A percentile compares a stretch with the other conserved stretches of the same genome.
phyloP scores from a whole-genome alignment of 768 basidiomycete species.

The Tephrocybe sp. region DNA sequence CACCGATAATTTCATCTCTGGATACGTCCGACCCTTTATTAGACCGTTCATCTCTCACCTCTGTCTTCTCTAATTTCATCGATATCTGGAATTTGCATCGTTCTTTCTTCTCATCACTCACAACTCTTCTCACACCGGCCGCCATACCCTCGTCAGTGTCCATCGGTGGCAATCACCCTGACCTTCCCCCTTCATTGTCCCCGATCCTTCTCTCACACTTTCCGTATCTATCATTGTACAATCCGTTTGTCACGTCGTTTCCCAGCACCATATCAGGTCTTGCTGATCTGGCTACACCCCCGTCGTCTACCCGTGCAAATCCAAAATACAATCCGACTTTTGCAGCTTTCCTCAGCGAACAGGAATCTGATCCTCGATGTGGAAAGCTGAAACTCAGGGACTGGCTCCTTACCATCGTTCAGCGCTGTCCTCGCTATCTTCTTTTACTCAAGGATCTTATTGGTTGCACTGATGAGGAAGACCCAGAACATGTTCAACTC shows the following conservation, averaged over 20 bases:
- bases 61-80: slow-evolving; percentile 85
- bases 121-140: slow-evolving; percentile 40
- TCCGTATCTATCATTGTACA: slow-evolving; percentile 86
- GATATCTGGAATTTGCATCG: slow-evolving; percentile 91
- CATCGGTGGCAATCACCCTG: slow-evolving; percentile 33
- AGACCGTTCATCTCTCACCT: slow-evolving; percentile 64
- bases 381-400: slow-evolving; percentile 76
- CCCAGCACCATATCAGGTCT: slow-evolving; percentile 63
- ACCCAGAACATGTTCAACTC: slow-evolving; percentile 67
- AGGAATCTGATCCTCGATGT: slow-evolving; percentile 71
- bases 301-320: slow-evolving; percentile 36
- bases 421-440: slow-evolving; percentile 86
- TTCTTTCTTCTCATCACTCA: slow-evolving; percentile 65
- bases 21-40: slow-evolving; percentile 71
- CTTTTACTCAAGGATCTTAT: slow-evolving; percentile 83
- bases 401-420: slow-evolving; percentile 86
- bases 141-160: slow-evolving; percentile 7
- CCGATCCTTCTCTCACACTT: slow-evolving; percentile 76
- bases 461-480: slow-evolving; percentile 58
- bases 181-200: slow-evolving; percentile 38
- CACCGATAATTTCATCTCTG: slow-evolving; percentile 74
- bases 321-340: slow-evolving; percentile 53
- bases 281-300: slow-evolving; percentile 47
- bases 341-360: slow-evolving; percentile 58
- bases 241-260: slow-evolving; percentile 81